Base-by-base conservation (phyloP, 2,329 filamentous ascomycete species). In the Teratosphaeria destructans region DNA sequence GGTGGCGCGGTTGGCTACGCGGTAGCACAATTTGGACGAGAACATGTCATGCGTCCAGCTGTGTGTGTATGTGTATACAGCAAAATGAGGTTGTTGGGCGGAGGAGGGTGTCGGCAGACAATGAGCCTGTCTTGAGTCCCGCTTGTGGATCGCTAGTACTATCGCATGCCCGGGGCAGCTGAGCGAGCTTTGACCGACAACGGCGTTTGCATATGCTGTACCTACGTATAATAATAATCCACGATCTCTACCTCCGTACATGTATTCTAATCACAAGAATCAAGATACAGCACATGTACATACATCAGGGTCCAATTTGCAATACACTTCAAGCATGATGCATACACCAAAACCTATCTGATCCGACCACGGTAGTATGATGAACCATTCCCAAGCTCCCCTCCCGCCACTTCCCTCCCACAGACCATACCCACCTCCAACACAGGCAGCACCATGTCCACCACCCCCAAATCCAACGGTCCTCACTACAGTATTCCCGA, bases 1-100 rank as follows among this genome's bases (percentile, higher is more conserved):
- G 56, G 67, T 65, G 39, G 65, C 63, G 62, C 68, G 69, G 57
- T 70, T 64, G 57, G 69, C 69, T 60, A 65, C 68, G 57, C 69
- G 67, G 58, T 62, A 63, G 58, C 43, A 49, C 43, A 71, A 61
- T 59, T 67, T 70, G 55, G 65, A 66, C n/a, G 70, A 68, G 65
- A 70, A 68, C 70, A 71, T 71, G 43, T 52, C 63, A 61, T 61
- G 49, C 56, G 35, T 2, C 23, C 14, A 23, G 43, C 43, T 49
- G 43, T 49, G 43, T 49, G 16, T 4, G 23, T 16, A n/a, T 23
- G 19, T 23, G 23, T 23, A 23, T 23, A 23, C 23, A 23, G 23
- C 23, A 23, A 19, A 5, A 19, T 19, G 16, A 49, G 43, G 43
- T 49, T 5, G 43, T 49, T 16, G 12, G 29, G 35, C 27, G 8